Base-by-base conservation (phyloP, 352 stramenopile species). In the Peronospora farinosa region DNA sequence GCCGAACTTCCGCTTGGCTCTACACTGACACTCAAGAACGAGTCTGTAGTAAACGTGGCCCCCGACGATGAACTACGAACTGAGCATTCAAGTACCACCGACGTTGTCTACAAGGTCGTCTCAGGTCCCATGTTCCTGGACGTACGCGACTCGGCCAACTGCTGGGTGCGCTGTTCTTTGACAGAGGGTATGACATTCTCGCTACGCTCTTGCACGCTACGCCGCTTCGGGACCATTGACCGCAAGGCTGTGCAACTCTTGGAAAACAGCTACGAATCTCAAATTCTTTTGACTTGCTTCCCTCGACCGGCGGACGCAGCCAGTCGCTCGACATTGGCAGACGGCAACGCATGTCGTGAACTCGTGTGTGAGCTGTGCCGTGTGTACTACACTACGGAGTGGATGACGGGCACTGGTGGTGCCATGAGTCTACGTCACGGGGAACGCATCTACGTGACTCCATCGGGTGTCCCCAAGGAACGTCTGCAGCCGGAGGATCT, bases 401-500 rank as follows among this genome's bases (percentile, higher is more conserved):
- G 93, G 95, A 93, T 96, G 49, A 97, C 91, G 8, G 95, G 95
- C 33, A 98, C 92, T 12, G 93, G 93, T 19, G 95, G 95, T 11
- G 95, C 90, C 33, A 95, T 98, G 60, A 94, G 71, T 48, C 96
- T 98, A 41, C 86, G 92, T 25, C 74, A 88, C 19, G 88, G 88
- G 10, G 96, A 92, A 57, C 77, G 90, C 33, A 88, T 98, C 41
- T 97, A 96, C 78, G 96, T 98, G 67, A 96, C 94, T 21, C 95
- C 95, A 5, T 97, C 85, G 10, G 94, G 93, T n/a, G 90, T 98
- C 35, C 89, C 96, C 46, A 98, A 98, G 64, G 95, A 98, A 70
- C 90, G 95, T 48, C 95, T 98, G 49, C 63, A 94, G 33, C 88
- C 91, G 0, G 84, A 97, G 50, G 94, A 98, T 51, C 68, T 98